phyloP scores from a whole-genome alignment of 805 yeast genomes.

The Metschnikowia reukaufii region DNA sequence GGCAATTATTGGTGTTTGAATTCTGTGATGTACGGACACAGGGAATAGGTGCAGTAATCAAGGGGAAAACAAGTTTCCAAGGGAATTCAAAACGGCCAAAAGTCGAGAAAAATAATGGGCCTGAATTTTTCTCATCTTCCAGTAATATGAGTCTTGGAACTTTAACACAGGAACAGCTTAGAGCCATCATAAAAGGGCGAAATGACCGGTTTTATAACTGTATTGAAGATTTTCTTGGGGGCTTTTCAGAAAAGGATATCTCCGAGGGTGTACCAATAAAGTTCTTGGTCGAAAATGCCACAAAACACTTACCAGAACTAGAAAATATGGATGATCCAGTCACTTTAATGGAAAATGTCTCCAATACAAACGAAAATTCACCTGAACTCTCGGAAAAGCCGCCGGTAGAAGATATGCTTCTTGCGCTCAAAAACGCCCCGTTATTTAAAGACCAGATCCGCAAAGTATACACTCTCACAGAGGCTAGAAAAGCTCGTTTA shows the following conservation, averaged over 20 bases:
- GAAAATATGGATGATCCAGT: slow-evolving; percentile 60
- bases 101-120: slow-evolving; percentile 5
- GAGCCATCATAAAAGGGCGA: slow-evolving; percentile 58
- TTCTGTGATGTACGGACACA: slow-evolving; percentile 68
- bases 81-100: slow-evolving; percentile 9
- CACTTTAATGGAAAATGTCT: slow-evolving; percentile 32
- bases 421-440: slow-evolving; percentile 44
- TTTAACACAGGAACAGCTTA: slow-evolving; percentile 56
- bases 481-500: slow-evolving; percentile 47
- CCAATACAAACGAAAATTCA: background rate
- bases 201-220: slow-evolving; percentile 46
- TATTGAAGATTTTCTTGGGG: slow-evolving; percentile 19
- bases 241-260: slow-evolving; percentile 25
- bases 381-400: slow-evolving; percentile 13
- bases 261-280: slow-evolving; percentile 40
- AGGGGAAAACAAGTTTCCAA: slow-evolving; percentile 20
- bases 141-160: slow-evolving; percentile 50
- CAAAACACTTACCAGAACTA: slow-evolving; percentile 45
- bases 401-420: slow-evolving; percentile 43
- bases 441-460: slow-evolving; percentile 67
- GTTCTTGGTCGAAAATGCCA: slow-evolving; percentile 37
- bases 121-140: slow-evolving; percentile 29
- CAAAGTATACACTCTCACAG: slow-evolving; percentile 46
- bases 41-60: slow-evolving; percentile 39
- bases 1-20: slow-evolving; percentile 69